Base-by-base conservation (phyloP, 2,329 filamentous ascomycete species). In the Dactylellina sp. region DNA sequence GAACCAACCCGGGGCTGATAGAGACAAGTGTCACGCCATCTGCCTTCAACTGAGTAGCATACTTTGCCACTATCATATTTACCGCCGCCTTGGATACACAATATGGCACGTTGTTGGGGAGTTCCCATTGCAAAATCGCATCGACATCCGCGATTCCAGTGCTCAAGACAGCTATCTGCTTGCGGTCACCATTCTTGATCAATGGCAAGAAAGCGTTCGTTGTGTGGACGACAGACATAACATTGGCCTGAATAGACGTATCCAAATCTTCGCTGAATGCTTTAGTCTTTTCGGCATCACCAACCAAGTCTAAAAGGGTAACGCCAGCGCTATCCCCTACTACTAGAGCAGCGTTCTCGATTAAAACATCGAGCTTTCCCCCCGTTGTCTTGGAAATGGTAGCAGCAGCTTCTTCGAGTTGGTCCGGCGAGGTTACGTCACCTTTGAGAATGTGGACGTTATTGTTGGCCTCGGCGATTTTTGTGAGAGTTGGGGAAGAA, bases 101-200 rank as follows among this genome's bases (percentile, higher is more conserved):
- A 71, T 84, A 84, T 0, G 80, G 76, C 0, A 80, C 77, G 1
- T 53, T 76, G 28, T 75, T 70, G 1, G 71, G 64, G 1, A 82
- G 6, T 0, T 78, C 80, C 12, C 72, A 66, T 0, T 66, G 75
- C 1, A 76, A 74, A 53, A 78, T 78, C 3, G 80, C 24, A 6
- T 80, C 76, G 0, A 78, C 60, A 60, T 83, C 81, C 0, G 79
- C 82, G 72, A 81, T 78, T 7, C 78, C 82, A 7, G 75, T 81
- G 18, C 81, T 81, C 22, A 84, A 81, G 16, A 81, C 77, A 4
- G 82, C 76, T 61, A 84, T 81, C 76, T 84, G 84, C 78, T 84
- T 84, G 52, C 78, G 71, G 52, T 55, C 60, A 35, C 81, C 81
- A 32, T 80, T 81, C 14, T 79, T 76, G 24, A 84, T 76, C 20